Evolutionary conservation across 2,329 filamentous ascomycete species (phyloP), one percentile per base, ranked within the genome.

Genomic region (Xylariaceae sp.): DNA sequence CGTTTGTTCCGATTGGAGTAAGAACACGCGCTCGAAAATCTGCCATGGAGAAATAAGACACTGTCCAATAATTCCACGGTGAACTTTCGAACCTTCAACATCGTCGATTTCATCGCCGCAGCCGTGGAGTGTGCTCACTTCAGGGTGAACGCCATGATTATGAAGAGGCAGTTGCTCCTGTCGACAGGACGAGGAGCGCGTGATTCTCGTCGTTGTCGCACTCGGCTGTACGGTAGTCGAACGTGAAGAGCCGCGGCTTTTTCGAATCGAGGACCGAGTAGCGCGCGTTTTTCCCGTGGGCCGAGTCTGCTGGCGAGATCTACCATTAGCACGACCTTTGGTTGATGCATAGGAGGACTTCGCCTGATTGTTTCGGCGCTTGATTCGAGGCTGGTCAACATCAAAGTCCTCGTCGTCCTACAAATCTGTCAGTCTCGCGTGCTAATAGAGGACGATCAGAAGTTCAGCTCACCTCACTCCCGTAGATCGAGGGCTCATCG

Each of bases 401-500:
- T 7, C 51, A 48, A 2, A 48, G 12, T 63, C 56, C 16, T 65
- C 62, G 12, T 63, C 62, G 10, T 63, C 60, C 61, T 67, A 34
- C 18, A 49, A 48, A 44, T 16, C 12, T n/a, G 39, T 67, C 13
- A 64, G 55, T 47, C n/a, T 41, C 16, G 37, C 9, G 26, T 34
- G 13, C 13, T 16, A 37, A 43, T 16, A 30, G 6, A 40, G 18
- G 16, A 19, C 4, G 12, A 21, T 26, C 13, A 21, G 7, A 16
- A 15, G 16, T 13, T 41, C 9, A 13, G 47, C 76, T 63, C 67
- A 84, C 81, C 37, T 75, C 75, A 47, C 72, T 78, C 15, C 71
- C 76, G 47, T 78, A 74, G 58, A 73, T 62, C 0, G 82, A 85
- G 15, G 81, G 79, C 39, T 74, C 76, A 37, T 82, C 82, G 61